Percentiles rank a stretch among this genome's conserved stretches.
Conservation (phyloP, 2,329 filamentous ascomycete species). For the Fusarium sp. region DNA sequence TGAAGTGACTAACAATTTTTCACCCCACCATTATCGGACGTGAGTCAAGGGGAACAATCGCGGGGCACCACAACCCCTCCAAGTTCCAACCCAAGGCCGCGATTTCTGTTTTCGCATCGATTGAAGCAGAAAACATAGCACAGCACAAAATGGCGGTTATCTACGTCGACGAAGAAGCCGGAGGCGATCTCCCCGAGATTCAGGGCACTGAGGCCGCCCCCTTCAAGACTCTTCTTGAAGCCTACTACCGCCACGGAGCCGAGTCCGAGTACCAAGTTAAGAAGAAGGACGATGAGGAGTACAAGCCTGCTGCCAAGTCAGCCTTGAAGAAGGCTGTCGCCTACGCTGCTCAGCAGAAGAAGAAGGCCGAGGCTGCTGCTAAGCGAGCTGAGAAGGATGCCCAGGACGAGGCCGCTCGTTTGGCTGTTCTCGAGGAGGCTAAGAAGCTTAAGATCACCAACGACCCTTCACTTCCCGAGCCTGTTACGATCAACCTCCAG, state of each 20-base stretch:
- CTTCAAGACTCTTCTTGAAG: slow-evolving; percentile 84
- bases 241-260: slow-evolving; percentile 67
- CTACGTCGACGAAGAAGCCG: slow-evolving; percentile 78
- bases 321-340: slow-evolving; percentile 46
- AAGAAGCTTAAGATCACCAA: slow-evolving; percentile 58
- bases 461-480: slow-evolving; percentile 77
- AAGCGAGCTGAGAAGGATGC: slow-evolving; percentile 45
- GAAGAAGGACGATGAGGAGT: slow-evolving; percentile 45
- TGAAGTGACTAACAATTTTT: slow-evolving; percentile 38
- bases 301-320: slow-evolving; percentile 46
- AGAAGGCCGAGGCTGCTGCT: slow-evolving; percentile 44
- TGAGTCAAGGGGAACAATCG: slow-evolving; percentile 36
- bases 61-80: slow-evolving; percentile 37
- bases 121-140: slow-evolving; percentile 10
- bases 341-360: slow-evolving; percentile 42
- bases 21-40: slow-evolving; percentile 38
- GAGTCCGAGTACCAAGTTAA: slow-evolving; percentile 60
- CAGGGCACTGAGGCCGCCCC: slow-evolving; percentile 78
- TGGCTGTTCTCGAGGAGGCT: slow-evolving; percentile 44
- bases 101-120: slow-evolving; percentile 26
- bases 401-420: slow-evolving; percentile 40
- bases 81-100: slow-evolving; percentile 20
- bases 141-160: slow-evolving; percentile 50
- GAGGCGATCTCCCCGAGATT: slow-evolving; percentile 75
- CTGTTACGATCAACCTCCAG: slow-evolving; percentile 80